Evolutionary conservation across 148 eudicot species (phyloP), one percentile per base, ranked within the genome.

Genomic region (Rhododendron griersonianum): DNA sequence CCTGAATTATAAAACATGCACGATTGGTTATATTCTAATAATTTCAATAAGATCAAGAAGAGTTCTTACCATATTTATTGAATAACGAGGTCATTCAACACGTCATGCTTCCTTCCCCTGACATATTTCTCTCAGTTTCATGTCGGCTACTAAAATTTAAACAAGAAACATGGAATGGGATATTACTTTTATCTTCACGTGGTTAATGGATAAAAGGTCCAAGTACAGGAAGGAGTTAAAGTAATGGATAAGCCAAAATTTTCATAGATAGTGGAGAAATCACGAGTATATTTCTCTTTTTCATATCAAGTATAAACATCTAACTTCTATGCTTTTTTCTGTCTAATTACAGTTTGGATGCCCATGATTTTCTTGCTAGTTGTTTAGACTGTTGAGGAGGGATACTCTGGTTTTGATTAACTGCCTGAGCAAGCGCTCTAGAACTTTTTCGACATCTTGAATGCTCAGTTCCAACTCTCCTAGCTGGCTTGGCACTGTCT

Each of bases 361-460:
- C 74, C 53, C 53, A 45, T 41, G 3, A 3, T n/a, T 69, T 71
- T 50, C 67, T 74, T 48, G 33, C 83, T 86, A 88, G 73, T 65
- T 83, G 74, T 78, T 84, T 57, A 88, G 81, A 61, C 86, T 78
- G 81, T 90, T 88, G 59, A 90, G 87, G 33, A 90, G 83, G 77
- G 86, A 65, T 57, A 87, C 88, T 78, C 91, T 90, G 15, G 84
- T 84, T 82, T 86, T 88, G n/a, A 90, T 85, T 21, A 88, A 69
- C 78, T 65, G 81, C 87, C 88, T 88, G 76, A 82, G 86, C 78
- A 90, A 84, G 65, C 81, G 77, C 81, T 86, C 87, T 33, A 88
- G 33, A 84, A 47, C 71, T 86, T 85, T 65, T 82, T 88, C 91
- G 30, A 88, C 57, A 45, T 82, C 88, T 59, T 83, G 51, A 33